phyloP scores from a whole-genome alignment of 352 stramenopile genomes.

The Pythium guiyangense region DNA sequence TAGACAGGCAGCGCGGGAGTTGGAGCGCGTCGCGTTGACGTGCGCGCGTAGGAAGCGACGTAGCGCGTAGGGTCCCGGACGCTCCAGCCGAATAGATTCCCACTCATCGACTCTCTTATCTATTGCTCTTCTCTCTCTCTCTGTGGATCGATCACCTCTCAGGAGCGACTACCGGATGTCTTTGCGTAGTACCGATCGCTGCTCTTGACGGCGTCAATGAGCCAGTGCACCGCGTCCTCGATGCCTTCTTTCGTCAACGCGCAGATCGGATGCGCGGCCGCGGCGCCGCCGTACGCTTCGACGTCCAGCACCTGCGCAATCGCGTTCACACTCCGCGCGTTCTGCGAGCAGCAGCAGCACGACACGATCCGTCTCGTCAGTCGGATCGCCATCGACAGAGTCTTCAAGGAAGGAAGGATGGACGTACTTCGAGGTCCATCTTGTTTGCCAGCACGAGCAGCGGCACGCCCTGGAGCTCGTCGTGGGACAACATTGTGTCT shows the following conservation, averaged over 20 bases:
- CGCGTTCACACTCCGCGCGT: conserved; percentile 31
- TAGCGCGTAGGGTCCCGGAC: not conserved
- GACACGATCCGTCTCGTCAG: not conserved
- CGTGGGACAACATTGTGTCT: conserved; percentile 80
- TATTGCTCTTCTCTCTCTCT: not conserved
- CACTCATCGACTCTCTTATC: not conserved
- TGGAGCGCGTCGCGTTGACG: not conserved
- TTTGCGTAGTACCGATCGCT: conserved; percentile 69
- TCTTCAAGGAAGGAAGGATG: no score
- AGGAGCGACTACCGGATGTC: conserved; percentile 9
- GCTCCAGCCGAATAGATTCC: not conserved
- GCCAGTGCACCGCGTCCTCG: conserved; percentile 64
- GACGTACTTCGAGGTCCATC: conserved; percentile 68
- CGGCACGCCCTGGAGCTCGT: conserved; percentile 74
- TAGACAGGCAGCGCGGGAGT: not conserved
- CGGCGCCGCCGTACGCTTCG: conserved; percentile 27
- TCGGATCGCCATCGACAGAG: not conserved
- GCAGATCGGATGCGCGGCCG: conserved; percentile 52
- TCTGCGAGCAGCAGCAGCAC: conserved; percentile 8
- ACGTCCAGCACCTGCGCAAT: conserved; percentile 46
- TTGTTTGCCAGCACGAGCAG: conserved; percentile 91
- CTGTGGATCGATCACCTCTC: not conserved
- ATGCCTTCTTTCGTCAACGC: conserved; percentile 68
- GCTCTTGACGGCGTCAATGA: conserved; percentile 64
- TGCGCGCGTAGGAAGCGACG: no score